A percentile compares a stretch with the other conserved stretches of the same genome.
Evolutionary conservation across 148 eudicot species (phyloP).

Genomic region (Pouteria glomerata): DNA sequence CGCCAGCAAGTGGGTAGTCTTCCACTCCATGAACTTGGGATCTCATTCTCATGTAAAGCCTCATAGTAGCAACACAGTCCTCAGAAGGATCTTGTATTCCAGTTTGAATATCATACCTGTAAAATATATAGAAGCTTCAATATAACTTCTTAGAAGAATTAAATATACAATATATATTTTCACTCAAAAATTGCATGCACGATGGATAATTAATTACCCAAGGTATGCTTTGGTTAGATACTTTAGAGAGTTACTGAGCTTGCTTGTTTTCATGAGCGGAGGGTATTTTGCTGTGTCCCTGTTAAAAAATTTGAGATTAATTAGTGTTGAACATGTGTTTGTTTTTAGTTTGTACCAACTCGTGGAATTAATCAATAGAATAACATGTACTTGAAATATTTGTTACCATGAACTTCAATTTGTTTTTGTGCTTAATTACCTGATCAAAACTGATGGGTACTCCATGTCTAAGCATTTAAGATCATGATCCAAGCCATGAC

Average conservation of each 20-base stretch:
- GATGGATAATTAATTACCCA: constrained; percentile 23
- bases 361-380: no score
- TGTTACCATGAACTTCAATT: no score
- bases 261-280: constrained; percentile 89
- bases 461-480: constrained; percentile 67
- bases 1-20: constrained; percentile 57
- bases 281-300: constrained; percentile 73
- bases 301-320: not conserved
- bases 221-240: constrained; percentile 76
- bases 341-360: no score
- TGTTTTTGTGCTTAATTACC: constrained; percentile 28
- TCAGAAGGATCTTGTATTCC: constrained; percentile 92
- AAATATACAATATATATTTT: no score
- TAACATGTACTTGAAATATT: no score
- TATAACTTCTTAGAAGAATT: not conserved
- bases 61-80: constrained; percentile 81
- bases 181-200: not conserved
- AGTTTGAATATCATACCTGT: constrained; percentile 80
- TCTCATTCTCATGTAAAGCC: constrained; percentile 85
- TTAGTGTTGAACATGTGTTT: no score
- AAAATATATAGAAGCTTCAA: not conserved
- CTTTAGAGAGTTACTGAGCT: constrained; percentile 88
- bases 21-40: constrained; percentile 56
- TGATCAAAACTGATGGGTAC: constrained; percentile 58
- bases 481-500: constrained; percentile 84